Percentiles rank a stretch among this genome's conserved stretches.
Conservation (phyloP, 768 basidiomycete species). For the Termitomyces sp. region DNA sequence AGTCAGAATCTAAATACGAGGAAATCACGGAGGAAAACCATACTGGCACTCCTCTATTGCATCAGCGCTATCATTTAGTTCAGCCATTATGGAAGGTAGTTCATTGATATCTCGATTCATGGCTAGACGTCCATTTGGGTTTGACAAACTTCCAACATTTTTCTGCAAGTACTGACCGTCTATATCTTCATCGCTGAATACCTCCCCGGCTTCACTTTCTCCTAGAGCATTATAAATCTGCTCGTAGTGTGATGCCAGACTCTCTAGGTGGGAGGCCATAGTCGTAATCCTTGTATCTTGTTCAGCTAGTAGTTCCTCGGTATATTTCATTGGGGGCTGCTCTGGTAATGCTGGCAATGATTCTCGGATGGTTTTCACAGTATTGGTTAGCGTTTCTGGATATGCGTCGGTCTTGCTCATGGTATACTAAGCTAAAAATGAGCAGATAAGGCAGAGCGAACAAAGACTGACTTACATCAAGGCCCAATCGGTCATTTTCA, state of each 20-base stretch:
- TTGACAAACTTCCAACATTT: background rate
- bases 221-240: constrained; percentile 67
- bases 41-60: constrained; percentile 55
- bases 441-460: background rate
- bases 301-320: constrained; percentile 41
- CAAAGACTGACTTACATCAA: constrained; percentile 52
- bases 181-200: constrained; percentile 63
- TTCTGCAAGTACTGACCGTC: constrained; percentile 34
- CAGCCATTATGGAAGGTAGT: constrained; percentile 66
- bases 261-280: constrained; percentile 76
- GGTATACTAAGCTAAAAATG: constrained; percentile 40
- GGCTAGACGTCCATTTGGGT: constrained; percentile 31
- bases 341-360: constrained; percentile 35
- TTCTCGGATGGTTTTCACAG: constrained; percentile 50
- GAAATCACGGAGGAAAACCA: constrained; percentile 16
- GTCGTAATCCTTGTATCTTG: constrained; percentile 53
- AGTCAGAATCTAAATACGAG: background rate
- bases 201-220: constrained; percentile 65
- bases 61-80: constrained; percentile 56
- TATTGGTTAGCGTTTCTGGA: constrained; percentile 52
- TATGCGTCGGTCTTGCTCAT: constrained; percentile 61
- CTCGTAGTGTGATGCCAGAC: constrained; percentile 68
- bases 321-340: constrained; percentile 17
- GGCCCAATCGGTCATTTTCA: constrained; percentile 57
- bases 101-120: constrained; percentile 82